Conservation (phyloP, 495 filamentous ascomycete genomes). For the Peziza echinospora region DNA sequence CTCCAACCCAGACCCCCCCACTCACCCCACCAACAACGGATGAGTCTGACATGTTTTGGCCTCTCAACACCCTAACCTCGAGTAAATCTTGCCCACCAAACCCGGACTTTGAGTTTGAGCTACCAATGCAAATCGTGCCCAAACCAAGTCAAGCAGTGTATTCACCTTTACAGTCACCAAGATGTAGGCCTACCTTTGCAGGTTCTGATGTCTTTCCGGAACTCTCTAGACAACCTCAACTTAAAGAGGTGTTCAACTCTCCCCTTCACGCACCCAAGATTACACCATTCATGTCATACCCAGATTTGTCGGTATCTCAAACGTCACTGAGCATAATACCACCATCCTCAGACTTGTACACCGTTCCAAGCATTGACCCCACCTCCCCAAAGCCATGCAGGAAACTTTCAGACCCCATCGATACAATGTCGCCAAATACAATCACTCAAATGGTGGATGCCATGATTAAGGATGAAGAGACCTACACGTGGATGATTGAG, state of each 20-base stretch:
- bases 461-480: constrained; percentile 14
- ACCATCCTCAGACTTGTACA: background rate
- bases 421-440: constrained; percentile 13
- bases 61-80: background rate
- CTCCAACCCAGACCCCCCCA: background rate
- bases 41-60: background rate
- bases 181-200: constrained; percentile 7
- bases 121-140: background rate
- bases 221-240: constrained; percentile 7
- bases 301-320: constrained; percentile 12
- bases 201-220: constrained; percentile 16
- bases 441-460: constrained; percentile 19
- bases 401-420: constrained; percentile 9
- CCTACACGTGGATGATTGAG: constrained; percentile 15
- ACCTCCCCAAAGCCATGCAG: constrained; percentile 14
- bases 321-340: constrained; percentile 12
- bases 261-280: constrained; percentile 17
- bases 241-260: constrained; percentile 11
- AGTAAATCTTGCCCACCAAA: background rate
- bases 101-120: background rate
- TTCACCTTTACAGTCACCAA: constrained; percentile 15
- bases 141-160: background rate
- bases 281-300: constrained; percentile 18
- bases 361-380: constrained; percentile 18
- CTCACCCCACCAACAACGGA: background rate